These are phyloP conservation scores for Breynia disticha DNA, from an alignment of 441 rosid species.

Conservation along the genomic window DNA sequence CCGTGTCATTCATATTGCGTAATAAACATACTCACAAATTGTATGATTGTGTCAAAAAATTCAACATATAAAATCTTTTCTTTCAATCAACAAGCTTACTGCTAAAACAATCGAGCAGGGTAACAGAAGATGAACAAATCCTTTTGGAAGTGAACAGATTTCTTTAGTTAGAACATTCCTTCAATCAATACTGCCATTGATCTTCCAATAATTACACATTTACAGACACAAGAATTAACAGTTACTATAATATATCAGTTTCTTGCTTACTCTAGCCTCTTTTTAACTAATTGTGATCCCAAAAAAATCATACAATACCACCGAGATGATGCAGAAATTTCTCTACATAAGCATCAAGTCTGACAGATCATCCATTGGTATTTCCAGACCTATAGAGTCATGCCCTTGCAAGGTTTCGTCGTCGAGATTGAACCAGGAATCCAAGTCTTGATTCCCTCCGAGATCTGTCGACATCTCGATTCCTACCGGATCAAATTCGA, in stretches of 20 bases:
- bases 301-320: not conserved
- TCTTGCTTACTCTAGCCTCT: constrained; percentile 1
- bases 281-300: not conserved
- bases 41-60: too few relatives aligned
- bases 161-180: not conserved
- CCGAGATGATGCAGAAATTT: not conserved
- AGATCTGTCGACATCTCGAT: constrained; percentile 24
- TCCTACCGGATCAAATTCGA: constrained; percentile 41
- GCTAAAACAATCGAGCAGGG: too few relatives aligned
- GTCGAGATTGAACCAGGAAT: constrained; percentile 49
- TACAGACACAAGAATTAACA: constrained; percentile 6
- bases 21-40: too few relatives aligned
- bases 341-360: constrained; percentile 30
- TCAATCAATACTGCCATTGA: not conserved
- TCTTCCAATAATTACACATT: not conserved
- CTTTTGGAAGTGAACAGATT: not conserved
- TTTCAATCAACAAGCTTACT: too few relatives aligned
- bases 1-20: too few relatives aligned
- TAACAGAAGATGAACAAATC: not conserved
- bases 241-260: constrained; percentile 1
- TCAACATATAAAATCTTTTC: too few relatives aligned
- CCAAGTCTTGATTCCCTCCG: constrained; percentile 43
- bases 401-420: constrained; percentile 60
- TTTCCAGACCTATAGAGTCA: constrained; percentile 62
- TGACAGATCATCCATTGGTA: constrained; percentile 89